Conservation (phyloP, 192 early-diverging fungal species). For the Gryganskiella cystojenkinii region DNA sequence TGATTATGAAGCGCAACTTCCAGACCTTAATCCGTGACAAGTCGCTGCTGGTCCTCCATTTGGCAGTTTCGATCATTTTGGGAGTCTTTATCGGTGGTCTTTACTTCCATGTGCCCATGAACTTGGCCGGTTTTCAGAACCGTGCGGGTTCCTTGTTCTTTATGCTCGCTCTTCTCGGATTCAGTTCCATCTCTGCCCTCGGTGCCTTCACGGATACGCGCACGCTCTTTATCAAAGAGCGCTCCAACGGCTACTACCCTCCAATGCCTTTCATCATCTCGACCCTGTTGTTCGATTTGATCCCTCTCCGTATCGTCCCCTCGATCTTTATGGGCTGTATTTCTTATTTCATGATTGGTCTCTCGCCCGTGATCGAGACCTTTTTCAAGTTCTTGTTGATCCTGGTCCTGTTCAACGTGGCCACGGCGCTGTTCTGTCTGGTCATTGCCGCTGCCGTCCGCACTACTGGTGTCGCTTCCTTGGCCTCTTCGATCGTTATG, state of each 20-base stretch:
- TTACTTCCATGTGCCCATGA: slow-evolving; percentile 68
- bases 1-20: slow-evolving; percentile 79
- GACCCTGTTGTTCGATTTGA: slow-evolving; percentile 77
- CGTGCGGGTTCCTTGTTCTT: slow-evolving; percentile 79
- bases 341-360: slow-evolving; percentile 84
- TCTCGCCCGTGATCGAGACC: slow-evolving; percentile 62
- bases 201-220: slow-evolving; percentile 70
- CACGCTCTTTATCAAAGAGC: slow-evolving; percentile 74
- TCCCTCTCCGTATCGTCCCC: slow-evolving; percentile 83
- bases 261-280: slow-evolving; percentile 70
- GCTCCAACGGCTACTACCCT: slow-evolving; percentile 76
- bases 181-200: slow-evolving; percentile 71
- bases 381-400: slow-evolving; percentile 80
- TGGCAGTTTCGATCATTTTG: slow-evolving; percentile 36
- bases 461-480: slow-evolving; percentile 75
- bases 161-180: slow-evolving; percentile 77
- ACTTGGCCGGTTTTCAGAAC: slow-evolving; percentile 80
- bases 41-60: slow-evolving; percentile 34
- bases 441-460: slow-evolving; percentile 74
- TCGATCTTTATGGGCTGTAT: slow-evolving; percentile 82
- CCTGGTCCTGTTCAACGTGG: slow-evolving; percentile 86
- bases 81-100: slow-evolving; percentile 63
- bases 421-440: slow-evolving; percentile 79
- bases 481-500: slow-evolving; percentile 82
- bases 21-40: slow-evolving; percentile 75